Percentiles rank a stretch among this genome's conserved stretches.
These are phyloP conservation scores for Ceriops zippeliana DNA, from an alignment of 345 rosid genomes.

Conservation along the genomic window DNA sequence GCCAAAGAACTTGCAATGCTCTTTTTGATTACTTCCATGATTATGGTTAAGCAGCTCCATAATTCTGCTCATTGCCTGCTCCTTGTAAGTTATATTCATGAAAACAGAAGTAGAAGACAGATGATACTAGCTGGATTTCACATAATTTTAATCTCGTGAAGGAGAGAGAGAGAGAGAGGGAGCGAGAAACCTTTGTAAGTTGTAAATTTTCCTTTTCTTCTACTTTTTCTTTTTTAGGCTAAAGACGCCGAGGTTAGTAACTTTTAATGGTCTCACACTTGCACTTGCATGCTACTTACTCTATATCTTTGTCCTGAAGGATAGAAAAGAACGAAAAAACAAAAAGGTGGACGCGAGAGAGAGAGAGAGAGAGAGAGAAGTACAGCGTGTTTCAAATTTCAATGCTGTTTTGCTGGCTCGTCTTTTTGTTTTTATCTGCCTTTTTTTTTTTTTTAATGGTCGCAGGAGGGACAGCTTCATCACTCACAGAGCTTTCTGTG, in stretches of 20 bases:
- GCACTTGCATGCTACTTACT: not conserved
- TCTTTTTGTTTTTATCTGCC: constrained; percentile 35
- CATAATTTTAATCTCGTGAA: constrained; percentile 15
- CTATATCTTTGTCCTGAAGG: constrained; percentile 25
- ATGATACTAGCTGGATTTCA: not conserved
- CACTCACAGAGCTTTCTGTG: constrained; percentile 69
- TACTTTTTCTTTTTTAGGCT: not conserved
- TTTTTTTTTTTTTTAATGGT: constrained; percentile 20
- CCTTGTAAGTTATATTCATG: not conserved
- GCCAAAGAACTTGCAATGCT: not conserved
- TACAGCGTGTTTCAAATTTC: not conserved
- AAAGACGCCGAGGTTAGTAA: constrained; percentile 17
- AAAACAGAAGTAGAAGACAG: not conserved
- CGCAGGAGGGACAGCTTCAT: constrained; percentile 66
- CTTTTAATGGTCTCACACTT: constrained; percentile 17
- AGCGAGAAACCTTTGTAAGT: not conserved
- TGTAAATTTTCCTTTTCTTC: not conserved
- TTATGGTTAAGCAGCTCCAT: not conserved
- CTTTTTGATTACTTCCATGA: not conserved
- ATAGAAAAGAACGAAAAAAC: constrained; percentile 21
- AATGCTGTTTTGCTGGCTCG: constrained; percentile 22
- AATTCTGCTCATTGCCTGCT: not conserved
- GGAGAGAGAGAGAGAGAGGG: constrained; percentile 10
- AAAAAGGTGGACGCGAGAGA: constrained; percentile 23
- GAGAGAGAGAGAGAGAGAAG: constrained; percentile 6